Conservation (phyloP, 164 flowering plant genomes). For the Magnolia changhungtana region DNA sequence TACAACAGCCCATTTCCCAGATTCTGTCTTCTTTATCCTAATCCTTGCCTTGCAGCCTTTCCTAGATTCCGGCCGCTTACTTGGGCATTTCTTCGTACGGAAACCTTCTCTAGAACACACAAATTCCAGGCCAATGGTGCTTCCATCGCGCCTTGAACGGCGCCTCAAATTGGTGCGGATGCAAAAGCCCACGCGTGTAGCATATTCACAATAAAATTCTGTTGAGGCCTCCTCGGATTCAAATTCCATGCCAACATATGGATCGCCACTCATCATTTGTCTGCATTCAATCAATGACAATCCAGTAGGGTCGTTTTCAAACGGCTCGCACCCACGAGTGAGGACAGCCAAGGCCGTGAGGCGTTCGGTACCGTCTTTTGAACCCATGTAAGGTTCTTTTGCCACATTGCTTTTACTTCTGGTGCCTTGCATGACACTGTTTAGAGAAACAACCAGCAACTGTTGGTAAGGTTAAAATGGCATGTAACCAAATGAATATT, state of each 20-base stretch:
- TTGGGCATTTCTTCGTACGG: constrained; percentile 31
- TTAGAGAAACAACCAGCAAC: neutral
- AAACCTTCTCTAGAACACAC: constrained; percentile 57
- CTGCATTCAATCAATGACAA: neutral
- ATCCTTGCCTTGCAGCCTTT: constrained; percentile 78
- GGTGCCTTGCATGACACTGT: neutral
- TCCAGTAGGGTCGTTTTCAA: neutral
- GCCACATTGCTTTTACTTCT: neutral
- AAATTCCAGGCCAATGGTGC: constrained; percentile 39
- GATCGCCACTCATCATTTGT: constrained; percentile 16
- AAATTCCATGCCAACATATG: constrained; percentile 75
- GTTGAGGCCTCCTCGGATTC: constrained; percentile 63
- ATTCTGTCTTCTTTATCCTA: constrained; percentile 61
- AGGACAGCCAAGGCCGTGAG: neutral
- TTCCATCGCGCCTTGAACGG: constrained; percentile 49
- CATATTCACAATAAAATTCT: constrained; percentile 60
- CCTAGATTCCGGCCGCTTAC: constrained; percentile 29
- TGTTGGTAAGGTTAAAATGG: neutral
- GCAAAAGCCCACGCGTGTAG: constrained; percentile 59
- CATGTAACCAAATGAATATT: no score
- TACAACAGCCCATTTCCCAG: constrained; percentile 76
- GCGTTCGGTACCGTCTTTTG: neutral
- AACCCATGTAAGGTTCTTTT: neutral
- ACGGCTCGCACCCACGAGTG: neutral
- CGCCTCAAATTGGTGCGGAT: constrained; percentile 37